Percentiles rank a stretch among this genome's conserved stretches.
phyloP scores from a whole-genome alignment of 2,329 filamentous ascomycete genomes.

The Neofusicoccum cordaticola region DNA sequence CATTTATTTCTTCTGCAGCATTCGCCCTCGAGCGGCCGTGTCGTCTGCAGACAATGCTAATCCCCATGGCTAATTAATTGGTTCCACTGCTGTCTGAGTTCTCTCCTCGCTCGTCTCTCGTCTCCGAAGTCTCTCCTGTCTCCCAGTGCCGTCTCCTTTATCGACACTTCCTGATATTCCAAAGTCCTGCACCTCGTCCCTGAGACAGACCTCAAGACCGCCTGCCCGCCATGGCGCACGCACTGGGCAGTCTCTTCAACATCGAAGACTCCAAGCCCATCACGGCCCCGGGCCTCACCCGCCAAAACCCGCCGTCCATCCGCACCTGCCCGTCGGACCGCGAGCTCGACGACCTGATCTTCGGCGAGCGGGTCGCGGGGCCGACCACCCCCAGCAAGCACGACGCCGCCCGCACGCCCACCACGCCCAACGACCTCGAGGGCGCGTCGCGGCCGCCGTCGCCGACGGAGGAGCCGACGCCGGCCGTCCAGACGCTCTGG shows the following conservation, averaged over 20 bases:
- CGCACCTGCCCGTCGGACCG: not conserved
- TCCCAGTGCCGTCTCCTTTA: not conserved
- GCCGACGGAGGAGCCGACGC: constrained; percentile 43
- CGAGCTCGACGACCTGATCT: constrained; percentile 11
- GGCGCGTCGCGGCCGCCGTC: constrained; percentile 56
- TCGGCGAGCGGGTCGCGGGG: not conserved
- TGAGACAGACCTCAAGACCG: no score
- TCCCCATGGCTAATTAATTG: not conserved
- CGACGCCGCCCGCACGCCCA: not conserved
- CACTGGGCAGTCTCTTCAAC: constrained; percentile 1
- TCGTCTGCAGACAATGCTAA: not conserved
- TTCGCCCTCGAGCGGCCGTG: not conserved
- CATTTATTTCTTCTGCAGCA: not conserved
- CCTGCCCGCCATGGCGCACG: not conserved
- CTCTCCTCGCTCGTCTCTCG: not conserved
- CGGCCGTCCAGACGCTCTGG: constrained; percentile 56
- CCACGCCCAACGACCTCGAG: constrained; percentile 35
- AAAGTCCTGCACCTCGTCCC: no score
- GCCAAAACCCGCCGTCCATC: constrained; percentile 1
- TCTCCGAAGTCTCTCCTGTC: not conserved
- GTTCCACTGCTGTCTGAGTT: no score
- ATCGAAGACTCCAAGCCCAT: constrained; percentile 6
- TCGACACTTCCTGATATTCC: not conserved
- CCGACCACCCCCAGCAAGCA: no score
- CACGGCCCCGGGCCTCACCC: not conserved